A percentile compares a stretch with the other conserved stretches of the same genome.
Conservation (phyloP, 2,329 filamentous ascomycete species). For the Diatrype stigma region DNA sequence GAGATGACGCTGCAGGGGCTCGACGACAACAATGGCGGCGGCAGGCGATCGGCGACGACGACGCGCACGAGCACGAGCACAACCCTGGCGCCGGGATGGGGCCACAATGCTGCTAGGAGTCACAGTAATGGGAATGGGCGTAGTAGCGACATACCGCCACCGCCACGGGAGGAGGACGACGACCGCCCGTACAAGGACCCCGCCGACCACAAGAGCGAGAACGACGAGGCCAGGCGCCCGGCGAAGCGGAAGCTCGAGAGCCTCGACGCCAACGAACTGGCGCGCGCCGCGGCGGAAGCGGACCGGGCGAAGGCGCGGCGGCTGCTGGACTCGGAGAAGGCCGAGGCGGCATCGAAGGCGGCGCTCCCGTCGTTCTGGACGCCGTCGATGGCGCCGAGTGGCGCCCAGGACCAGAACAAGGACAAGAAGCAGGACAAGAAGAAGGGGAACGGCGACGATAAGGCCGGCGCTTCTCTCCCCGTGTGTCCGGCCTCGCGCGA, state of each 20-base stretch:
- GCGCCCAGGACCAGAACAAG: background rate
- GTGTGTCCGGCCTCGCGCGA: conserved; percentile 72
- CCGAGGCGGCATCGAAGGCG: conserved; percentile 67
- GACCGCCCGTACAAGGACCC: conserved; percentile 24
- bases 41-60: conserved; percentile 23
- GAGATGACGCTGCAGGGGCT: conserved; percentile 77
- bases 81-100: conserved; percentile 9
- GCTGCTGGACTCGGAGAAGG: conserved; percentile 69
- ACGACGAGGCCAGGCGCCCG: conserved; percentile 34
- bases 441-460: conserved; percentile 64
- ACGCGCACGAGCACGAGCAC: conserved; percentile 13
- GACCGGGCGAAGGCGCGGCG: conserved; percentile 68
- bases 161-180: conserved; percentile 31
- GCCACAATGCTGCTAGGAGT: conserved; percentile 21
- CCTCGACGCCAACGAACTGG: conserved; percentile 72
- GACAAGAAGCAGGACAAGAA: conserved; percentile 44
- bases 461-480: too few relatives aligned
- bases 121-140: conserved; percentile 28
- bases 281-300: conserved; percentile 62
- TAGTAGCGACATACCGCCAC: too few relatives aligned
- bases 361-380: conserved; percentile 89
- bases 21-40: conserved; percentile 29
- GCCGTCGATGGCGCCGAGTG: conserved; percentile 70
- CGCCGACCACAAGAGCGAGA: conserved; percentile 4
- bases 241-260: conserved; percentile 70